Evolutionary conservation across 139 green algal species (phyloP), one percentile per base, ranked within the genome.

Genomic region (Picochlorum costavermella): DNA sequence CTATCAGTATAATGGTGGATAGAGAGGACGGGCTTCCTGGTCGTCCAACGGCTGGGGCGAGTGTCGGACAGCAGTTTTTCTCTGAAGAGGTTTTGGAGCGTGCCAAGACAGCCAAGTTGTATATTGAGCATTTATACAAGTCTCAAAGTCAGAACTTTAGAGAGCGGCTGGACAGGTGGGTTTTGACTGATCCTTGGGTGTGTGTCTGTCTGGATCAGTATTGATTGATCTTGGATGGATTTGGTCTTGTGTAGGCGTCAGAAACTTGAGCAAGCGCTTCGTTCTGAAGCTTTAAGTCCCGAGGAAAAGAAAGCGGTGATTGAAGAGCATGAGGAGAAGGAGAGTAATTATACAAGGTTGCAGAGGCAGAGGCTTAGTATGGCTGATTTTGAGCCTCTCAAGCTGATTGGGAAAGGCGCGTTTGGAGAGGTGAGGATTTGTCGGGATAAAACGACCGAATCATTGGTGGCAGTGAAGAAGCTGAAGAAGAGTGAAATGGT

Each of bases 381-480:
- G 8, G 83, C 89, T 2, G 90, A 98, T 76, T 98, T 97, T 81
- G 93, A 98, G 59, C 78, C 87, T 16, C 73, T 98, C 0, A 92
- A 81, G 11, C 92, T 98, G 61, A 98, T 98, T 61, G 93, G 93
- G 14, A 73, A 90, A 13, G 93, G 93, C 3, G 93, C 93, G 0
- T 98, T 98, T 74, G 93, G 93, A 1, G 92, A 95, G 84, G 90
- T 96, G 45, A 81, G 92, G 31, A 81, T 98, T 8, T 89, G 89
- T 53, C 69, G 80, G 1, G 90, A 98, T 67, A 82, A 75, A 33
- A 33, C 65, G 5, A 94, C 75, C 2, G 83, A 83, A 30, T 87
- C 94, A 66, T 84, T 96, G 43, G 85, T 95, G 64, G 93, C 93
- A 3, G 92, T 98, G 83, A 98, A 98, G 74, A 97, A 96, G 75